Conservation (phyloP, 1,139 yeast genomes). For the Petasospora fabianii region DNA sequence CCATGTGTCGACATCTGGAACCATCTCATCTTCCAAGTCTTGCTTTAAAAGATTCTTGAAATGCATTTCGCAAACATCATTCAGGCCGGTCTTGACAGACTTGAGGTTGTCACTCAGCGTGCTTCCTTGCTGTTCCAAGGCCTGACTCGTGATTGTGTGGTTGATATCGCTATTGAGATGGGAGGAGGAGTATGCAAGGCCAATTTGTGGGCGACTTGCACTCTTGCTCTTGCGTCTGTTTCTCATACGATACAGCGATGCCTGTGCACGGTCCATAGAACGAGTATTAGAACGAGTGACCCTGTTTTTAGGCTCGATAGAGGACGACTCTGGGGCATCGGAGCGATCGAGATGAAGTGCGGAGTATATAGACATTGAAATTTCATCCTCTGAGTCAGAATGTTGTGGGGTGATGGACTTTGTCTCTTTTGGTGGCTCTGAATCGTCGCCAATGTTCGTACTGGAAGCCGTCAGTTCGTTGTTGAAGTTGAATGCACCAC, state of each 20-base stretch:
- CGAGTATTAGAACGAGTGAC: conserved; percentile 37
- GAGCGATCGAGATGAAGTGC: conserved; percentile 32
- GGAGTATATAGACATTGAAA: conserved; percentile 41
- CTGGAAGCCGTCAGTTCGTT: conserved; percentile 15
- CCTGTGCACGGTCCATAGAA: conserved; percentile 63
- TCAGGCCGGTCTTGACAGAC: conserved; percentile 27
- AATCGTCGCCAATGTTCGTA: not conserved
- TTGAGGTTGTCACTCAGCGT: conserved; percentile 16
- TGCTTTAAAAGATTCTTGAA: conserved; percentile 43
- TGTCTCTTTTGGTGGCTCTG: conserved; percentile 2
- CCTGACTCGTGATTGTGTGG: too few relatives aligned
- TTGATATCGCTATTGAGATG: conserved; percentile 13
- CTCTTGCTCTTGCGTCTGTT: conserved; percentile 55
- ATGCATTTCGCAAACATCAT: conserved; percentile 34
- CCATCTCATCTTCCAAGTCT: conserved; percentile 63
- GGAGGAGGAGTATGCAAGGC: conserved; percentile 10
- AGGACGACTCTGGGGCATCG: conserved; percentile 23
- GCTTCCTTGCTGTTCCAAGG: too few relatives aligned
- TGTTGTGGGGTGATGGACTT: conserved; percentile 5
- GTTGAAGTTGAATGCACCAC: conserved; percentile 24
- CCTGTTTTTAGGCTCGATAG: conserved; percentile 11
- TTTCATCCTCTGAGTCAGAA: conserved; percentile 31
- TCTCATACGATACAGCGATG: conserved; percentile 60
- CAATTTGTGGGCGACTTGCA: conserved; percentile 27
- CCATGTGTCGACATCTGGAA: conserved; percentile 59